These are phyloP conservation scores for Xylariaceae sp. DNA, from an alignment of 2,329 filamentous ascomycete genomes.

Conservation along the genomic window DNA sequence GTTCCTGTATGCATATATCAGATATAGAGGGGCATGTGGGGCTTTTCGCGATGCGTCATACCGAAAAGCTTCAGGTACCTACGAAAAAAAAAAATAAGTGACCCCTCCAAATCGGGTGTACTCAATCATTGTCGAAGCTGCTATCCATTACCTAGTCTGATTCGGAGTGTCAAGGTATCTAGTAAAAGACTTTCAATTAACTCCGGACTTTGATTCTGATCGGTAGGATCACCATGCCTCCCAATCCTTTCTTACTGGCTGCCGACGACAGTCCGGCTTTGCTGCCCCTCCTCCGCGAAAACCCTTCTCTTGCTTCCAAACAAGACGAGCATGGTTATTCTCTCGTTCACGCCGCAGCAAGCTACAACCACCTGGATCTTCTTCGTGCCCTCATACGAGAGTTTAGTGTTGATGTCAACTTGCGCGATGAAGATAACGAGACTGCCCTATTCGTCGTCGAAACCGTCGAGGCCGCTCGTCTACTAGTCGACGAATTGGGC, in stretches of 20 bases:
- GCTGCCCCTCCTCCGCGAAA: slow-evolving; percentile 66
- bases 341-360: slow-evolving; percentile 85
- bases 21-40: slow-evolving; percentile 4
- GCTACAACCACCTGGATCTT: slow-evolving; percentile 82
- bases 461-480: slow-evolving; percentile 69
- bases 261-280: slow-evolving; percentile 76
- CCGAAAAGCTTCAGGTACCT: slow-evolving; percentile 10
- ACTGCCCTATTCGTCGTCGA: slow-evolving; percentile 94
- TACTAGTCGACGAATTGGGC: slow-evolving; percentile 77
- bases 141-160: too few relatives aligned
- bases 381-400: slow-evolving; percentile 71
- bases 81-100: too few relatives aligned
- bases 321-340: slow-evolving; percentile 95
- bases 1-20: too few relatives aligned
- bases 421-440: slow-evolving; percentile 87
- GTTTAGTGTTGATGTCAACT: slow-evolving; percentile 72
- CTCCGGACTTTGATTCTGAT: too few relatives aligned
- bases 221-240: slow-evolving; percentile 42
- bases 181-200: too few relatives aligned
- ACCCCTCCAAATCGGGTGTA: too few relatives aligned
- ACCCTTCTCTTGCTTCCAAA: slow-evolving; percentile 69
- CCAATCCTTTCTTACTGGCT: slow-evolving; percentile 70
- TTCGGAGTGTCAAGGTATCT: too few relatives aligned
- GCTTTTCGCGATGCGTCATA: slow-evolving; percentile 15
- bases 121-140: too few relatives aligned